Percentiles rank a stretch among this genome's conserved stretches.
phyloP scores from a whole-genome alignment of 352 stramenopile genomes.

The Phytopythium ostracodes region DNA sequence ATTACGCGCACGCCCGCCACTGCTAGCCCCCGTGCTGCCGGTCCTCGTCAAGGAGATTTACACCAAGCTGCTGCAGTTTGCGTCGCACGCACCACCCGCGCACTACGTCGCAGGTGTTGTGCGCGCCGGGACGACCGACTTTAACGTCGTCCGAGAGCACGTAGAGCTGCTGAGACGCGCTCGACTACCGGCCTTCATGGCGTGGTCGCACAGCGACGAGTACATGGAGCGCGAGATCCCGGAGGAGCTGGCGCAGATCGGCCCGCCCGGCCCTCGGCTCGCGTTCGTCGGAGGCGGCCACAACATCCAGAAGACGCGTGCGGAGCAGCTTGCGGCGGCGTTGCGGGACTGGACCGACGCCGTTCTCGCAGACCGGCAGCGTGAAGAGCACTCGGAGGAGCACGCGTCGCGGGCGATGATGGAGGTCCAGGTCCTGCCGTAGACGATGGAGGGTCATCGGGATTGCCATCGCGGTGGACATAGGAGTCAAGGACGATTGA shows the following conservation, averaged over 20 bases:
- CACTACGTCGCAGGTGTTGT: slow-evolving; percentile 40
- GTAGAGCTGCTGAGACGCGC: slow-evolving; percentile 14
- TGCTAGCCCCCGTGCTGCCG: slow-evolving; percentile 12
- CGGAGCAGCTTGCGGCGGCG: slow-evolving; percentile 19
- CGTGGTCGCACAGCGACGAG: slow-evolving; percentile 43
- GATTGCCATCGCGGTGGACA: no score
- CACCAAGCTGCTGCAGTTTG: slow-evolving; percentile 31
- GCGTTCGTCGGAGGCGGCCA: slow-evolving; percentile 38
- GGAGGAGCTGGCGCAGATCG: slow-evolving; percentile 23
- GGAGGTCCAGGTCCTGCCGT: slow-evolving; percentile 1
- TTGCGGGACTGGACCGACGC: slow-evolving; percentile 21
- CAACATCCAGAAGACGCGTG: slow-evolving; percentile 62
- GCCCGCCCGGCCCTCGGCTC: slow-evolving; percentile 29
- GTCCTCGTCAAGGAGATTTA: slow-evolving; percentile 32
- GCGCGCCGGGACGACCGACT: slow-evolving; percentile 41
- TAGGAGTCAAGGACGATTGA: no score
- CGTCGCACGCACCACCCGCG: slow-evolving; percentile 14
- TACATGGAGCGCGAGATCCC: slow-evolving; percentile 44
- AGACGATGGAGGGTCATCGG: background rate
- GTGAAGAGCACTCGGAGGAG: background rate
- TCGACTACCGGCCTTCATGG: slow-evolving; percentile 29
- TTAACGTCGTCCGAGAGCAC: slow-evolving; percentile 26
- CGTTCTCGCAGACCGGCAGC: slow-evolving; percentile 11
- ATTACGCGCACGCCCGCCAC: slow-evolving; percentile 15
- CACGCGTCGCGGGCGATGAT: background rate